Evolutionary conservation across 2,329 filamentous ascomycete genomes (phyloP), one percentile per base, ranked within the genome.

Genomic region (Passalora sequoiae): DNA sequence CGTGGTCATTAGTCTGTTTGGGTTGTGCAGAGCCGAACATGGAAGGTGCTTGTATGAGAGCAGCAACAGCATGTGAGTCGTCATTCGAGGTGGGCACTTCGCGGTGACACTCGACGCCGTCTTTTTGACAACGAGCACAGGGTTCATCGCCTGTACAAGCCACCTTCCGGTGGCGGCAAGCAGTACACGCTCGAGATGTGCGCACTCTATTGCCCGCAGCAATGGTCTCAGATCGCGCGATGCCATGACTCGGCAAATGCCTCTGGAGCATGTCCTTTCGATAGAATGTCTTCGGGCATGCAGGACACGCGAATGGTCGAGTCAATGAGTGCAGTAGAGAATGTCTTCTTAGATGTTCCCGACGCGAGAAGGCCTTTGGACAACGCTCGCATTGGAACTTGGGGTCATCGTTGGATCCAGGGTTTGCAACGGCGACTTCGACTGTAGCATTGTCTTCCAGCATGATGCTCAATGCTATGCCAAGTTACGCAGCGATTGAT

Each of bases 211-310:
- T 32, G 12, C 20, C 25, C n/a, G 28, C 38, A n/a, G 38, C 27
- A 12, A 32, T 30, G 4, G 17, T 29, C 27, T 40, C 38, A n/a
- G 38, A 13, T 22, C 38, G 9, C 13, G 38, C 24, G n/a, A 32
- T 30, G 28, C 38, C 38, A 22, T 40, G 38, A 12, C 28, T 40
- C 19, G 29, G 28, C 10, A 40, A n/a, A 21, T 40, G 38, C 25
- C 38, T 12, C 28, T 40, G 38, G 15, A 40, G 29, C 17, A 31
- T 40, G 38, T 40, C 38, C 20, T 40, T 40, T 10, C 38, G 38
- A 20, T 30, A 31, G 19, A 40, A 40, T 2, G 38, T 24, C 29
- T 31, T 32, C 6, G 38, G 29, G 6, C 38, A 40, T 30, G 19
- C 27, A 13, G 38, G 38, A n/a, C 38, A 40, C 32, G 27, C 17